Conservation (phyloP, 495 filamentous ascomycete species). For the Daldinia grandis region DNA sequence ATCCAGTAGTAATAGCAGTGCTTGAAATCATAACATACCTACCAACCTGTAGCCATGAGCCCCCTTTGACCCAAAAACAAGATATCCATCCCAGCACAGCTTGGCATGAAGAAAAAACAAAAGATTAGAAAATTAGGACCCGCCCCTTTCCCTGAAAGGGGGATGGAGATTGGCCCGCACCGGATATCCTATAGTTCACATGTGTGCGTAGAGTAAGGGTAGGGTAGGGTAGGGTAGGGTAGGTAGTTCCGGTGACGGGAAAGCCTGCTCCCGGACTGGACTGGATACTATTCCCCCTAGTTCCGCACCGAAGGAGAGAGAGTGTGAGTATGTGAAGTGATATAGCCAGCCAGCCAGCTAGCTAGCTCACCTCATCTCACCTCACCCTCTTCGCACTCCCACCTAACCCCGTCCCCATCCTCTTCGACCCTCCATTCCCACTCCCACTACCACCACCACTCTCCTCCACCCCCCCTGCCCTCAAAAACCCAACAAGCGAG, state of each 20-base stretch:
- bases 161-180: background rate
- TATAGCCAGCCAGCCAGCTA: too few relatives aligned
- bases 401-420: slow-evolving; percentile 13
- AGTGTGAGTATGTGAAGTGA: too few relatives aligned
- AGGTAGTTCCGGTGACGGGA: background rate
- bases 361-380: slow-evolving; percentile 5
- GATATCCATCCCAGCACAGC: background rate
- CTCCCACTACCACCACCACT: background rate
- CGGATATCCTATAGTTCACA: background rate
- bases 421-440: slow-evolving; percentile 11
- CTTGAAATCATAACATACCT: background rate
- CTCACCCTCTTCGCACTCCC: slow-evolving; percentile 25
- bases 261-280: background rate
- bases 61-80: background rate
- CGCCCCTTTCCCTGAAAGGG: background rate
- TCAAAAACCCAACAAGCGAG: slow-evolving; percentile 21
- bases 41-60: background rate
- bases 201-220: background rate
- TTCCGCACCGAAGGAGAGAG: background rate
- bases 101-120: background rate
- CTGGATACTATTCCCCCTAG: background rate
- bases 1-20: background rate
- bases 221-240: background rate
- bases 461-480: background rate
- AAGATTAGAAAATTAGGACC: background rate